phyloP scores from a whole-genome alignment of 352 stramenopile species.

The Globisporangium iwayamae region DNA sequence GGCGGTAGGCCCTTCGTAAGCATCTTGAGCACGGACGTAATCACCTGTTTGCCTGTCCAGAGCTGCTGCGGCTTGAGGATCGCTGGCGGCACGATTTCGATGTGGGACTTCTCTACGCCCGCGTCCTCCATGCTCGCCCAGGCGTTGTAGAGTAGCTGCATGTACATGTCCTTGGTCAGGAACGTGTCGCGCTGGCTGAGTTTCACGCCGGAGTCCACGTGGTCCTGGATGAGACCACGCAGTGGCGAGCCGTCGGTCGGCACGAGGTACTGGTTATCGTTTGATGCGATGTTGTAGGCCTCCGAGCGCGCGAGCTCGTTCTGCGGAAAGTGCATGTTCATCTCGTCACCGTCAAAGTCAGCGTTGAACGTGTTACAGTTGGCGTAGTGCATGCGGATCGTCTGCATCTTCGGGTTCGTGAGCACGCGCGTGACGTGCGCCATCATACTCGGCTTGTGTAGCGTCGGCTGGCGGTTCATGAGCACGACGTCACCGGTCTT shows the following conservation, averaged over 20 bases:
- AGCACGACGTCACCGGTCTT: conserved; percentile 98
- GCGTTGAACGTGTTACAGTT: conserved; percentile 99
- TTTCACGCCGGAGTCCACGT: conserved; percentile 99
- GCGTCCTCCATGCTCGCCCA: conserved; percentile 94
- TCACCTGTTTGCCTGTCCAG: conserved; percentile 99
- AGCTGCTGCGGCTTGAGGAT: conserved; percentile 96
- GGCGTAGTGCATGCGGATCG: conserved; percentile 99
- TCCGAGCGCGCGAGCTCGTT: conserved; percentile 97
- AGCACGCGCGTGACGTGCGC: conserved; percentile 97
- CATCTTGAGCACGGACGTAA: conserved; percentile 96
- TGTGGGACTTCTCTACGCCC: conserved; percentile 84
- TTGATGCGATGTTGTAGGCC: conserved; percentile 96
- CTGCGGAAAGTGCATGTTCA: conserved; percentile 99
- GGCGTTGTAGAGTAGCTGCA: conserved; percentile 96
- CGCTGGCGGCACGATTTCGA: conserved; percentile 95
- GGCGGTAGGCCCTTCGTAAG: conserved; percentile 88
- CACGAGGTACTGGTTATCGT: conserved; percentile 98
- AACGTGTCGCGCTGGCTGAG: conserved; percentile 98
- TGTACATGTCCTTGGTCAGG: conserved; percentile 97
- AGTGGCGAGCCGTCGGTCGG: conserved; percentile 97
- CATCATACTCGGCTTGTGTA: conserved; percentile 99
- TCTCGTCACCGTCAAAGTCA: conserved; percentile 99
- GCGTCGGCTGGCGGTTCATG: conserved; percentile 99
- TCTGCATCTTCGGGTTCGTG: conserved; percentile 96
- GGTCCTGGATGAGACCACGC: conserved; percentile 99